A percentile compares a stretch with the other conserved stretches of the same genome.
Evolutionary conservation across 768 basidiomycete species (phyloP).

Genomic region (Tulasnella sp.): DNA sequence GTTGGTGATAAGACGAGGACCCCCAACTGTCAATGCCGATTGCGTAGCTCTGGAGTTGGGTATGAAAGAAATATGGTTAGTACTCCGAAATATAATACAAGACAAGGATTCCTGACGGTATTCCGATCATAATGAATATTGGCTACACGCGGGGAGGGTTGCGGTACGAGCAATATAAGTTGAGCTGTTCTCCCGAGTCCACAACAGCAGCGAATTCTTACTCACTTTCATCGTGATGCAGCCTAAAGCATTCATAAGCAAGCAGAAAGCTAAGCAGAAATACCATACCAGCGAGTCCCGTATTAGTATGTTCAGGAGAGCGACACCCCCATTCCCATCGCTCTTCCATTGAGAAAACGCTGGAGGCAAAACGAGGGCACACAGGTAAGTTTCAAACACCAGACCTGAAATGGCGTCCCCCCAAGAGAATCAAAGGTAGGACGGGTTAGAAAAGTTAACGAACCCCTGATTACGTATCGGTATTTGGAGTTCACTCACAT

Average conservation of each 20-base stretch:
- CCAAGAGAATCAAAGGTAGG: too few relatives aligned
- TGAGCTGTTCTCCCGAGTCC: too few relatives aligned
- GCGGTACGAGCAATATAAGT: neutral
- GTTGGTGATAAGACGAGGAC: conserved; percentile 19
- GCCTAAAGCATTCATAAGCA: too few relatives aligned
- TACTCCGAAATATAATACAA: too few relatives aligned
- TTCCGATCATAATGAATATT: too few relatives aligned
- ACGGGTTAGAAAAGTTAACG: too few relatives aligned
- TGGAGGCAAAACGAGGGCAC: neutral
- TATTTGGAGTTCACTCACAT: too few relatives aligned
- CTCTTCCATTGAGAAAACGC: conserved; percentile 43
- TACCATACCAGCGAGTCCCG: too few relatives aligned
- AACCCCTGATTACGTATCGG: too few relatives aligned
- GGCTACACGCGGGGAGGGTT: too few relatives aligned
- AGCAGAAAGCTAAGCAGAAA: too few relatives aligned
- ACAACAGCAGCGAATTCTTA: neutral
- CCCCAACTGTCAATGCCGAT: neutral
- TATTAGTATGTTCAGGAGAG: conserved; percentile 38
- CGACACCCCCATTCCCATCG: conserved; percentile 41
- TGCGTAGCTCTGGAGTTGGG: neutral
- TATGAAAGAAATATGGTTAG: neutral
- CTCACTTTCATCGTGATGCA: neutral
- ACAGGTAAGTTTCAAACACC: neutral
- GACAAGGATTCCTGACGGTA: too few relatives aligned
- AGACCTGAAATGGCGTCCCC: conserved; percentile 37